Evolutionary conservation across 371 early-diverging fungal genomes (phyloP).

Genomic region (Mucor velutinosus): DNA sequence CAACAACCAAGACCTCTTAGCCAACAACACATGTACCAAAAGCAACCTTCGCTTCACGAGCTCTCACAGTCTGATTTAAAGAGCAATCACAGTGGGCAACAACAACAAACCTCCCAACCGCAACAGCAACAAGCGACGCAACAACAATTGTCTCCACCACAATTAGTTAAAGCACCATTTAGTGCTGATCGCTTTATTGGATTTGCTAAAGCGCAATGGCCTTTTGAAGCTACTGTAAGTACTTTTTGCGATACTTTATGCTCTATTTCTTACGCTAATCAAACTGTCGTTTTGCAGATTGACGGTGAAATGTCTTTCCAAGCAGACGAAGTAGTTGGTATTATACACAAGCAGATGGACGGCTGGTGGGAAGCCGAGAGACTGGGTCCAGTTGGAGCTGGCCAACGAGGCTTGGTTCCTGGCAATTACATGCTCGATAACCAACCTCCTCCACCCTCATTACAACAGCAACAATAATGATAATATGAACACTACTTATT

Average conservation of each 20-base stretch:
- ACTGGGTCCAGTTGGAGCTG: constrained; percentile 20
- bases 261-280: neutral
- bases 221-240: constrained; percentile 38
- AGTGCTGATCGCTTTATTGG: constrained; percentile 6
- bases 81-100: neutral
- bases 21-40: constrained; percentile 4
- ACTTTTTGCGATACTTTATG: neutral
- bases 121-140: neutral
- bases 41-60: neutral
- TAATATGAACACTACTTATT: neutral
- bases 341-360: constrained; percentile 45
- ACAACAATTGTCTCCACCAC: neutral
- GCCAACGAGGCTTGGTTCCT: constrained; percentile 45
- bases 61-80: constrained; percentile 5
- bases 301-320: constrained; percentile 43
- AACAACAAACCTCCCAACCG: neutral
- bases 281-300: constrained; percentile 26
- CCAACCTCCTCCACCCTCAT: neutral
- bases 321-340: constrained; percentile 42
- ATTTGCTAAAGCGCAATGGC: constrained; percentile 36
- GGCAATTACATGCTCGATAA: constrained; percentile 47
- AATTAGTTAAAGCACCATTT: neutral
- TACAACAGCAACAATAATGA: neutral
- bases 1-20: constrained; percentile 13
- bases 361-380: constrained; percentile 57